These are phyloP conservation scores for Ensete glaucum DNA, from an alignment of 176 grass and related monocot species.

Conservation along the genomic window DNA sequence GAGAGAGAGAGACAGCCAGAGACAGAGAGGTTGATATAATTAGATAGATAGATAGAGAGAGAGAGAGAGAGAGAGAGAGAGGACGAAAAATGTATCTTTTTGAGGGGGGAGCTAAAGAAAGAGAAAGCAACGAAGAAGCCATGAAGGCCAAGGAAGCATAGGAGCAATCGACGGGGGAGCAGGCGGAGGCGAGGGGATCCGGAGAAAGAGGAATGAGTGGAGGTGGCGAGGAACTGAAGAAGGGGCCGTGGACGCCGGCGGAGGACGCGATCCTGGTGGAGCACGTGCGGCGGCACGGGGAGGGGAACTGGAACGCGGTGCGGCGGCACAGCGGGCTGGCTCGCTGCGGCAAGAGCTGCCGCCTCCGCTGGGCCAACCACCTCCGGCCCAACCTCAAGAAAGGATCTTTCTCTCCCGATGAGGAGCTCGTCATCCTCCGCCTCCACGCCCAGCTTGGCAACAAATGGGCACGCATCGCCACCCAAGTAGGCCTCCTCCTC, in stretches of 20 bases:
- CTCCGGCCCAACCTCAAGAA: constrained; percentile 91
- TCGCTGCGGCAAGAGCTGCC: constrained; percentile 93
- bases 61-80: too few species aligned
- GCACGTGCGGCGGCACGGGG: constrained; percentile 69
- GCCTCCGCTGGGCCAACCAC: constrained; percentile 87
- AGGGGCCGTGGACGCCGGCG: constrained; percentile 84
- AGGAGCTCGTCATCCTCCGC: constrained; percentile 66
- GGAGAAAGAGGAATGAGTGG: neutral
- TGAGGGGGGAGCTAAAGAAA: too few species aligned
- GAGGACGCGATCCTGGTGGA: constrained; percentile 69
- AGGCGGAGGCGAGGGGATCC: neutral
- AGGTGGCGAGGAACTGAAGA: constrained; percentile 32
- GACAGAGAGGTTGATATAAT: too few species aligned
- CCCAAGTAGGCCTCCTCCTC: constrained; percentile 8
- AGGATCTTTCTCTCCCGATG: constrained; percentile 67
- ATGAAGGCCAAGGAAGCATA: too few species aligned
- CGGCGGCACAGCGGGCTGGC: constrained; percentile 50
- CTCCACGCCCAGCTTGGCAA: constrained; percentile 77
- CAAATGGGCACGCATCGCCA: constrained; percentile 68
- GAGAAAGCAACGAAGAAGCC: too few species aligned
- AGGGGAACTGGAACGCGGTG: constrained; percentile 87
- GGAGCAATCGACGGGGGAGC: neutral
- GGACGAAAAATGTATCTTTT: too few species aligned
- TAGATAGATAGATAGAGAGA: too few species aligned
- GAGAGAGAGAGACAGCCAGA: too few species aligned